Percentiles rank a stretch among this genome's conserved stretches.
Evolutionary conservation across 2,329 filamentous ascomycete genomes (phyloP).

Genomic region (Claviceps arundinis): DNA sequence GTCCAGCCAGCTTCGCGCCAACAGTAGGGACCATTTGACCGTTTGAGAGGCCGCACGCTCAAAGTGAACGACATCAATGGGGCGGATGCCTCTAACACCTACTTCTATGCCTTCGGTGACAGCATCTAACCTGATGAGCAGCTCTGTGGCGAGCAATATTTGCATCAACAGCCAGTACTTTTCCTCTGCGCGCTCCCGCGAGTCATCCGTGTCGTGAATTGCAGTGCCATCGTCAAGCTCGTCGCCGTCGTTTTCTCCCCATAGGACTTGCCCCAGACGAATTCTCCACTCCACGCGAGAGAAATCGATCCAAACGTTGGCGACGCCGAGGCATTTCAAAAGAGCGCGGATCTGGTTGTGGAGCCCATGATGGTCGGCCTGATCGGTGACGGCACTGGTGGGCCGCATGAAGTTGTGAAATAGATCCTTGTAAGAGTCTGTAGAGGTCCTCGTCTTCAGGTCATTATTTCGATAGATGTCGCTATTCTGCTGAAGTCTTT

Average conservation of each 20-base stretch:
- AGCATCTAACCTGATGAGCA: slow-evolving; percentile 50
- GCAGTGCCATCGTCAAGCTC: slow-evolving; percentile 39
- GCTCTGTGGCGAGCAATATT: slow-evolving; percentile 50
- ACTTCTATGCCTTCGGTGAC: slow-evolving; percentile 48
- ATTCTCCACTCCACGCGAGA: slow-evolving; percentile 64
- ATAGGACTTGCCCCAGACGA: slow-evolving; percentile 57
- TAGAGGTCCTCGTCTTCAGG: slow-evolving; percentile 35
- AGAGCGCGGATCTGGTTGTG: slow-evolving; percentile 58
- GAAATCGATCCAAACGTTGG: slow-evolving; percentile 63
- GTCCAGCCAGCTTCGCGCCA: slow-evolving; percentile 54
- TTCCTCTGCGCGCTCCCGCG: slow-evolving; percentile 43
- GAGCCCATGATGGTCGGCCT: slow-evolving; percentile 46
- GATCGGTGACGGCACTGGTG: slow-evolving; percentile 41
- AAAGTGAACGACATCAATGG: slow-evolving; percentile 46
- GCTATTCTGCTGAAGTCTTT: slow-evolving; percentile 43
- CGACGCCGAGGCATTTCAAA: slow-evolving; percentile 48
- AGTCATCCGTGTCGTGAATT: slow-evolving; percentile 33
- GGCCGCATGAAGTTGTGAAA: slow-evolving; percentile 47
- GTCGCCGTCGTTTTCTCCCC: slow-evolving; percentile 42
- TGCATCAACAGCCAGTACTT: slow-evolving; percentile 56
- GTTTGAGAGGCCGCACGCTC: slow-evolving; percentile 46
- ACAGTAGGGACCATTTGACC: slow-evolving; percentile 54
- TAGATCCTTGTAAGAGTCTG: slow-evolving; percentile 48
- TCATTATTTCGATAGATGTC: slow-evolving; percentile 41
- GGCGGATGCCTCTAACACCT: slow-evolving; percentile 35